phyloP scores from a whole-genome alignment of 768 basidiomycete genomes.

The Cyathus striatus region DNA sequence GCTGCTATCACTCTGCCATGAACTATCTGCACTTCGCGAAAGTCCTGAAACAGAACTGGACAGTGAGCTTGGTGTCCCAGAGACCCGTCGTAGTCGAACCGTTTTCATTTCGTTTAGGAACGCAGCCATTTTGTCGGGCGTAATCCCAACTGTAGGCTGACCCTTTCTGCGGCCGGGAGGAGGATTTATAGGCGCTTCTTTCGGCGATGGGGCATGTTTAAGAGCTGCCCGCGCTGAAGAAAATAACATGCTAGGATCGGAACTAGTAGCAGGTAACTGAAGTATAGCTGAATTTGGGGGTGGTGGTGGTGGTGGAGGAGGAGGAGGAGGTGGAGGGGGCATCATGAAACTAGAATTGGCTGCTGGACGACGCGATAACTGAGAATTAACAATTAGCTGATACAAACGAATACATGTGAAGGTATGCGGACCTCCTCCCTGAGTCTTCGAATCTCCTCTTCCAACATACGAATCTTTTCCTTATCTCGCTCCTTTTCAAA shows the following conservation, averaged over 20 bases:
- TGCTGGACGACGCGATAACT: no score
- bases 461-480: constrained; percentile 55
- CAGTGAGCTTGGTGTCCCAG: constrained; percentile 10
- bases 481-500: constrained; percentile 52
- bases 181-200: constrained; percentile 66
- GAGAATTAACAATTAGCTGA: no score
- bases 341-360: constrained; percentile 15
- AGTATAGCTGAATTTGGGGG: constrained; percentile 24
- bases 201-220: constrained; percentile 48
- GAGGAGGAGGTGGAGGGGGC: constrained; percentile 33
- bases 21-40: background rate
- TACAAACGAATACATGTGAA: no score
- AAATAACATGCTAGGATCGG: constrained; percentile 37
- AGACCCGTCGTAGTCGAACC: constrained; percentile 58
- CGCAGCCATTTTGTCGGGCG: constrained; percentile 78
- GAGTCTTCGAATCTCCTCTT: constrained; percentile 58
- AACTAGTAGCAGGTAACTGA: constrained; percentile 20
- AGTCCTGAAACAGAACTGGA: constrained; percentile 3
- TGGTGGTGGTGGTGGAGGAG: constrained; percentile 41
- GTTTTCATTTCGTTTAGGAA: constrained; percentile 80
- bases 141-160: constrained; percentile 65
- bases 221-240: constrained; percentile 61
- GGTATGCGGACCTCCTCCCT: constrained; percentile 51
- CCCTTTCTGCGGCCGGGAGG: constrained; percentile 39
- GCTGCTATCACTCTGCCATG: no score